Base-by-base conservation (phyloP, 2,329 filamentous ascomycete genomes). In the Aspergillus eucalypticola region DNA sequence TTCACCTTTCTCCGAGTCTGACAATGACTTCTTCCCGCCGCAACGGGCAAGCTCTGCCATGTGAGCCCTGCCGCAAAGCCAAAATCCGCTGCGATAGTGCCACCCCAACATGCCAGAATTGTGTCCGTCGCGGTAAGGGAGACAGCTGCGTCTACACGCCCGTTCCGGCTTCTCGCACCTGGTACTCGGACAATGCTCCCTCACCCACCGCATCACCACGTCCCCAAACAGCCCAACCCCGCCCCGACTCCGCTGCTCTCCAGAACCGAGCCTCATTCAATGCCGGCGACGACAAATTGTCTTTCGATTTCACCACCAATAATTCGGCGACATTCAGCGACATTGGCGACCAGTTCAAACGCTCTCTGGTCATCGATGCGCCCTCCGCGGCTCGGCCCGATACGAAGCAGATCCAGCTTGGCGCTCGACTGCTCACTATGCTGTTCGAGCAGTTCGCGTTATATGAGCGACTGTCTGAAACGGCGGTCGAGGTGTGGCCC, bases 31-130 rank as follows among this genome's bases (percentile, higher is more conserved):
- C 56, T 8, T 10, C 39, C 23, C 56, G 58, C 11, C 57, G 58
- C 2, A 67, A 66, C 41, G 65, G 63, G 11, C 60, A 66, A 19
- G 55, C 66, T 19, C 56, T 65, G 3, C 65, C 68, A 2, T 70
- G 68, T 58, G 68, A 70, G 39, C 68, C 68, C 10, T 70, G 68
- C 54, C 67, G 68, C 44, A 68, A 66, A 41, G 61, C 68, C 11
- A 70, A 70, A 21, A 46, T 69, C 3, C 66, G 66, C 15, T 70
- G 68, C 49, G 68, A 69, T 46, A 61, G 69, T 53, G 50, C 58
- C 19, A 66, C 52, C 5, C 68, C 68, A 11, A 27, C 66, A 13
- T 70, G 68, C 56, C 60, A 64, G 11, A 61, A 65, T 19, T 70
- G 68, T 42, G 29, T 51, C 13, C 64, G 62, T 25, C 62, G 46